phyloP scores from a whole-genome alignment of 1,284 basidiomycete species.

The Cutaneotrichosporon sp. region DNA sequence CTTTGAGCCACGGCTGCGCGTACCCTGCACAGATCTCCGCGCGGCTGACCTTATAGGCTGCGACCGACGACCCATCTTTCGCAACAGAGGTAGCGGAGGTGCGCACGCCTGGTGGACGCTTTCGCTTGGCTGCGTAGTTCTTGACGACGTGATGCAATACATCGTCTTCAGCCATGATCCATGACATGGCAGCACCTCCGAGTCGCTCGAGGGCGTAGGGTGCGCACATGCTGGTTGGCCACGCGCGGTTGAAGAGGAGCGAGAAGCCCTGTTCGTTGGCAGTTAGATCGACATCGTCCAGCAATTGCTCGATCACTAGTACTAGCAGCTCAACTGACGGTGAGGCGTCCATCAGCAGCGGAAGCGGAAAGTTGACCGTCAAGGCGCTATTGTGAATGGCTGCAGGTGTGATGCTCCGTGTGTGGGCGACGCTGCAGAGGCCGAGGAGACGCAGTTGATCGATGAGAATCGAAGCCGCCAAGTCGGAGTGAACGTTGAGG shows the following conservation, averaged over 20 bases:
- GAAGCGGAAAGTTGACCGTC: conserved; percentile 59
- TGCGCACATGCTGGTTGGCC: conserved; percentile 69
- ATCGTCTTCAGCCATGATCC: conserved; percentile 57
- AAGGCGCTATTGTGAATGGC: neutral
- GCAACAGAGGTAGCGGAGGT: conserved; percentile 57
- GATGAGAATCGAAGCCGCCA: conserved; percentile 60
- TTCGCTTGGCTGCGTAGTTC: conserved; percentile 37
- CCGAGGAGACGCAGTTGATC: conserved; percentile 64
- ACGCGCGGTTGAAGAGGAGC: conserved; percentile 64
- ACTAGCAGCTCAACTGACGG: conserved; percentile 69
- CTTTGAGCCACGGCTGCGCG: conserved; percentile 63
- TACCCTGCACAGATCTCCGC: conserved; percentile 62
- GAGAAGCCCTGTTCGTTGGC: conserved; percentile 70
- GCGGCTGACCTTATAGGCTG: conserved; percentile 61
- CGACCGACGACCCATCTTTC: conserved; percentile 52
- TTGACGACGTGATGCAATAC: conserved; percentile 39
- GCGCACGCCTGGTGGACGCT: conserved; percentile 65
- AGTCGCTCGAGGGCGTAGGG: conserved; percentile 60
- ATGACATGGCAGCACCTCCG: conserved; percentile 55
- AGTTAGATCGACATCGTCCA: conserved; percentile 67
- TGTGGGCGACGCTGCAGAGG: conserved; percentile 56
- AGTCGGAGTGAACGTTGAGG: conserved; percentile 61
- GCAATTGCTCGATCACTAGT: conserved; percentile 66
- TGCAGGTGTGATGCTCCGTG: conserved; percentile 12
- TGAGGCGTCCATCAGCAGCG: conserved; percentile 68